These are phyloP conservation scores for Lasiosphaeriaceae sp. DNA, from an alignment of 495 filamentous ascomycete genomes.

Conservation along the genomic window DNA sequence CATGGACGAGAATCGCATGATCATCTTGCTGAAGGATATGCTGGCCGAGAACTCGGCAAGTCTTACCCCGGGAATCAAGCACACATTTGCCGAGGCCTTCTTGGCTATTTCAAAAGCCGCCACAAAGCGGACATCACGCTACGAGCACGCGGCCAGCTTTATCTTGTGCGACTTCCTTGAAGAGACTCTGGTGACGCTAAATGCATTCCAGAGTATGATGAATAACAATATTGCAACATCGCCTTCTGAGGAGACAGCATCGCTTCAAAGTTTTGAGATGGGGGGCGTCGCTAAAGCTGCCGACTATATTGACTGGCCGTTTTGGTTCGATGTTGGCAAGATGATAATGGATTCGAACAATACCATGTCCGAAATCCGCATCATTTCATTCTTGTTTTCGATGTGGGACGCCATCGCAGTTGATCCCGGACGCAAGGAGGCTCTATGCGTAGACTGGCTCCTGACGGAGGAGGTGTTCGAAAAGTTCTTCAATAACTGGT, in stretches of 20 bases:
- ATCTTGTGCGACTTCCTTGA: conserved; percentile 90
- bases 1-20: conserved; percentile 89
- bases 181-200: conserved; percentile 52
- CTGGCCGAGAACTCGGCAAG: conserved; percentile 64
- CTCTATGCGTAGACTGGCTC: conserved; percentile 75
- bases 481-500: conserved; percentile 92
- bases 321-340: conserved; percentile 83
- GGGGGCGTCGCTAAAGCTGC: conserved; percentile 1
- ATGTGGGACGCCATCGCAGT: conserved; percentile 72
- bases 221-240: conserved; percentile 35
- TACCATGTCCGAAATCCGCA: conserved; percentile 86
- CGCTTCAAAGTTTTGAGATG: conserved; percentile 7
- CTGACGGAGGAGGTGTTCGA: conserved; percentile 76
- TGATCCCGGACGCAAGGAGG: conserved; percentile 64
- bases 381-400: conserved; percentile 80
- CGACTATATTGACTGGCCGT: conserved; percentile 68
- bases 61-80: conserved; percentile 45
- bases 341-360: conserved; percentile 86
- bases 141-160: conserved; percentile 86
- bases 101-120: conserved; percentile 66
- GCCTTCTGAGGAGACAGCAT: conserved; percentile 11
- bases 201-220: conserved; percentile 41
- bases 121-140: conserved; percentile 73
- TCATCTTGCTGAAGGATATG: conserved; percentile 83
- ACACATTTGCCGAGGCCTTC: conserved; percentile 78